Conservation (phyloP, 2,329 filamentous ascomycete genomes). For the Pseudogymnoascus sp. region DNA sequence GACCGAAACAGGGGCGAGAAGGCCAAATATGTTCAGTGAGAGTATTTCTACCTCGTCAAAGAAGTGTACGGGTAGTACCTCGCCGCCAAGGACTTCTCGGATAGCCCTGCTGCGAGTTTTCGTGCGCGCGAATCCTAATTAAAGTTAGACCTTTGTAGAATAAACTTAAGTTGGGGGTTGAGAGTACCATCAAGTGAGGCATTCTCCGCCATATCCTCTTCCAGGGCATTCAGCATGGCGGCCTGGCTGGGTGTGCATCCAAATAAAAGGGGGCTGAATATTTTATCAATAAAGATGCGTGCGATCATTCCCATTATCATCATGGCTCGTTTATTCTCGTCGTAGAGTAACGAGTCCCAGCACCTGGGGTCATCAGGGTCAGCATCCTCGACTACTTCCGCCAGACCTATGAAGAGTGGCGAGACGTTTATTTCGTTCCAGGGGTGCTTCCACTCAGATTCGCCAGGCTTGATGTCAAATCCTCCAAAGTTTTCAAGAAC, state of each 20-base stretch:
- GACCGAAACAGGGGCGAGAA: neutral
- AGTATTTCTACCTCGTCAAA: neutral
- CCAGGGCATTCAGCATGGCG: neutral
- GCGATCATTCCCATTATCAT: neutral
- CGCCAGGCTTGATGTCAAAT: neutral
- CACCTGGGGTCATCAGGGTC: neutral
- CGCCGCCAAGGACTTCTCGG: neutral
- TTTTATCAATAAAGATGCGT: neutral
- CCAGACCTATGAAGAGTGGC: neutral
- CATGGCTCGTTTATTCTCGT: neutral
- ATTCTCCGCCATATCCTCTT: neutral
- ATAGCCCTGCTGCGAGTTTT: neutral
- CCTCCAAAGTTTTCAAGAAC: neutral
- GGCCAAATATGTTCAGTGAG: neutral
- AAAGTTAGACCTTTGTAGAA: neutral
- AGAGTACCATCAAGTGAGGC: neutral
- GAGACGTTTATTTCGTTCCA: slow-evolving; percentile 1
- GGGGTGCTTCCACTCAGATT: neutral
- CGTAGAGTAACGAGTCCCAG: neutral
- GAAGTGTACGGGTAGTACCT: neutral
- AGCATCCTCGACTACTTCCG: neutral
- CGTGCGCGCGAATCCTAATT: neutral
- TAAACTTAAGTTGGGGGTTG: neutral
- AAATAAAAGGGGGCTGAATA: neutral
- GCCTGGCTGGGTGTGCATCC: neutral